Base-by-base conservation (phyloP, 1,284 basidiomycete genomes). In the Moniliophthora roreri region DNA sequence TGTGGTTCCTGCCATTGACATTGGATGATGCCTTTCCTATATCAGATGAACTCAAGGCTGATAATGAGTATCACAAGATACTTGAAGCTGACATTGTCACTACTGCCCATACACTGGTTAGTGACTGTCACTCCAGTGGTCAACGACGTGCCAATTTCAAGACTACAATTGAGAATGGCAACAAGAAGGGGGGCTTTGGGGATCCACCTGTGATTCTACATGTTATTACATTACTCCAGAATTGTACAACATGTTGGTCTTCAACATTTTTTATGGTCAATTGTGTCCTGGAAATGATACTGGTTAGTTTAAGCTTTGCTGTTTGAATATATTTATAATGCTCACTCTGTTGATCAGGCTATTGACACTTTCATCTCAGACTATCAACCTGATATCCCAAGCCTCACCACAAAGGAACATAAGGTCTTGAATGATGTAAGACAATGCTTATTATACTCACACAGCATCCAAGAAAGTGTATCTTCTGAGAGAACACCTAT, bases 191-290 rank as follows among this genome's bases (percentile, higher is more conserved):
- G 15, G 47, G 15, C 2, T 52, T 37, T 26, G 26, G 34, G 2
- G 38, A 53, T 32, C 26, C 24, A 34, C 38, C 21, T 8, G 38
- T 41, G n/a, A 1, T 36, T 9, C 42, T 64, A 2, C 52, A 44
- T 9, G 44, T 45, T 2, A 41, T 59, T 15, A 51, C 58, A 26
- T 58, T 69, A 8, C 51, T 69, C 0, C 49, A 48, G 4, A 66
- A 69, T 57, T 51, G 66, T 11, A 62, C 66, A 2, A 62, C 58
- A 0, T 57, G 65, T 1, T 70, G 66, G 70, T 69, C 65, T 0
- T 66, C 66, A 10, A 63, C 57, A 1, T 65, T 57, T 48, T 11
- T 62, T 1, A 70, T 71, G 69, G 63, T 69, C 55, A 63, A 66
- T 41, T 58, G 63, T 15, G 41, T 67, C 20, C 57, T 69, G 2